Conservation (phyloP, 192 early-diverging fungal genomes). For the Chytriomyces confervae region DNA sequence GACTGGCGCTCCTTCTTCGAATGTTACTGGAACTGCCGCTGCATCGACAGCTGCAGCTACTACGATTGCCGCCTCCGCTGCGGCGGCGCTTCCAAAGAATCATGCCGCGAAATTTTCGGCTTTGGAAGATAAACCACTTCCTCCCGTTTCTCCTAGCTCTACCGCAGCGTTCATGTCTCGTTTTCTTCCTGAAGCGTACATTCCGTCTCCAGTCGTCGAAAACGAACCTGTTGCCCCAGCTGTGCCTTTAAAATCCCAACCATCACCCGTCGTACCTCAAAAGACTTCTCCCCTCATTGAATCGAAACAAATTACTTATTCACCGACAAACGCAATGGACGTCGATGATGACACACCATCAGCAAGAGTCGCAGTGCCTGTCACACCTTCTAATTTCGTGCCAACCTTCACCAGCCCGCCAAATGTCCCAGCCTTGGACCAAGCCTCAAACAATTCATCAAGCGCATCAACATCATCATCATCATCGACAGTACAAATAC, state of each 20-base stretch:
- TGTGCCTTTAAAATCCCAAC: no score
- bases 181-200: no score
- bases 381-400: not conserved
- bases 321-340: not conserved
- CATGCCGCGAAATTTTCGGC: no score
- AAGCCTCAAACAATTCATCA: not conserved
- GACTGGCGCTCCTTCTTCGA: not conserved
- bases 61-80: not conserved
- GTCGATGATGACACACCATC: not conserved
- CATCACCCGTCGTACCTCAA: no score
- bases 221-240: no score
- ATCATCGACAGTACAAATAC: slow-evolving; percentile 4
- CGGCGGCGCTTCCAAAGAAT: not conserved
- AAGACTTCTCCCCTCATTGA: no score
- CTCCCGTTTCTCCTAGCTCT: no score
- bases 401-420: not conserved
- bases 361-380: not conserved
- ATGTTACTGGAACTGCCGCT: not conserved
- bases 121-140: no score
- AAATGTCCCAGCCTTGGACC: not conserved
- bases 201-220: no score
- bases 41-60: not conserved
- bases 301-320: no score
- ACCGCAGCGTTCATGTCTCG: no score
- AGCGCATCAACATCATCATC: not conserved